Evolutionary conservation across 495 filamentous ascomycete species (phyloP).

Genomic region (Penicillium maclennaniae): DNA sequence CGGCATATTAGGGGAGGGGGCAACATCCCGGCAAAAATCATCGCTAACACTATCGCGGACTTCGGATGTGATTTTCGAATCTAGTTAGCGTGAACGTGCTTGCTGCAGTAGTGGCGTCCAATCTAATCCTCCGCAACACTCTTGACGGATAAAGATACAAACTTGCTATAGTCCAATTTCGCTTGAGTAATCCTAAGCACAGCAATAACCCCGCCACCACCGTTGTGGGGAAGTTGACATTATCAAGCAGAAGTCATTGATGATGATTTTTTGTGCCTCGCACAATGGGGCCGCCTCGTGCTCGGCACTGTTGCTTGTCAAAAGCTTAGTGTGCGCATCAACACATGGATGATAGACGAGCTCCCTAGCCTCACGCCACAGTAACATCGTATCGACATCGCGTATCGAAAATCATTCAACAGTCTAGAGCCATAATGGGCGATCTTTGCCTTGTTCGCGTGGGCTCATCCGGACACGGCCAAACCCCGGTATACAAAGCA

Average conservation of each 20-base stretch:
- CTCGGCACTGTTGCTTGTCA: slow-evolving; percentile 12
- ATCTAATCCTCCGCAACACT: background rate
- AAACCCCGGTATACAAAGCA: background rate
- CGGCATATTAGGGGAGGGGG: background rate
- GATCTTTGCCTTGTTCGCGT: slow-evolving; percentile 13
- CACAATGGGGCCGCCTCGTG: background rate
- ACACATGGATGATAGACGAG: background rate
- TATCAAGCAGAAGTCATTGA: background rate
- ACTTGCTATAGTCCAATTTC: background rate
- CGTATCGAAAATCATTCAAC: slow-evolving; percentile 10
- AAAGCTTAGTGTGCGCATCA: slow-evolving; percentile 14
- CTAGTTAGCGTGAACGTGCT: background rate
- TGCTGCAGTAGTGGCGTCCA: slow-evolving; percentile 1
- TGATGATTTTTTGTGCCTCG: background rate
- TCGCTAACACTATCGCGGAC: background rate
- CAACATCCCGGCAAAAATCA: background rate
- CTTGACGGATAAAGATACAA: background rate
- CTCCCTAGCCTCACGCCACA: slow-evolving; percentile 13
- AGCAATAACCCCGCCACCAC: background rate
- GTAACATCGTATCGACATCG: slow-evolving; percentile 15
- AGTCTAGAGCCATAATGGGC: background rate
- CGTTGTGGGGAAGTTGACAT: background rate
- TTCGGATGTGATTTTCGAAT: slow-evolving; percentile 5
- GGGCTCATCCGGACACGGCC: slow-evolving; percentile 4
- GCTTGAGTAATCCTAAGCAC: background rate